Conservation (phyloP, 163 green algal species). For the Smithsoniella earleae region DNA sequence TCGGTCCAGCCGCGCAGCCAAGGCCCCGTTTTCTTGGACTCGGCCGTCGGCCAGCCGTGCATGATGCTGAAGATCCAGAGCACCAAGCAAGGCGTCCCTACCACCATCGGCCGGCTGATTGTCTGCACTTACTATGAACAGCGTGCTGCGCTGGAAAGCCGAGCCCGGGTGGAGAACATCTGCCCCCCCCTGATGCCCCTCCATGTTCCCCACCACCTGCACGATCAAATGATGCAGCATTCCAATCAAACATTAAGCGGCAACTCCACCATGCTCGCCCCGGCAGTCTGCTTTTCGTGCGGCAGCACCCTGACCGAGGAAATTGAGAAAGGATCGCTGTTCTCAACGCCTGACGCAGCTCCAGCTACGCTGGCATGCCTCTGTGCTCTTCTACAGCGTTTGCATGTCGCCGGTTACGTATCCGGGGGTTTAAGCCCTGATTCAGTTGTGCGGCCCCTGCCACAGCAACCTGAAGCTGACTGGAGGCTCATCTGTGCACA, state of each 20-base stretch:
- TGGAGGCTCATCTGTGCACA: conserved; percentile 11
- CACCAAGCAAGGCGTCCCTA: no score
- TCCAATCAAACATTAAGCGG: no score
- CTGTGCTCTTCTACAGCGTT: conserved; percentile 4
- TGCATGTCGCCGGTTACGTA: conserved; percentile 6
- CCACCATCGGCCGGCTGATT: no score
- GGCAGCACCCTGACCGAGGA: not conserved
- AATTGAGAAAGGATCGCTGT: not conserved
- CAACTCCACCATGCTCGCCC: no score
- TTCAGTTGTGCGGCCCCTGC: not conserved
- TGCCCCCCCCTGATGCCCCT: not conserved
- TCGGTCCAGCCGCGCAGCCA: not conserved
- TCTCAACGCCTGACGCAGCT: not conserved
- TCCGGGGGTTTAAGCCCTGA: not conserved
- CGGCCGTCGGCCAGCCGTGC: conserved; percentile 4
- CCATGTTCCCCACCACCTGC: no score
- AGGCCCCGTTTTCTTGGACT: conserved; percentile 9
- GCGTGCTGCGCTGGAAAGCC: not conserved
- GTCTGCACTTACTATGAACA: not conserved
- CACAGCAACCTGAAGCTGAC: not conserved
- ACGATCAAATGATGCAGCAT: no score
- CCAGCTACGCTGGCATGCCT: not conserved
- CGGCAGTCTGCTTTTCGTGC: conserved; percentile 18
- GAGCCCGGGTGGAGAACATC: not conserved
- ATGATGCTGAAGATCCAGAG: not conserved